These are phyloP conservation scores for Crithidia thermophila DNA, from an alignment of 208 protist genomes.

Conservation along the genomic window DNA sequence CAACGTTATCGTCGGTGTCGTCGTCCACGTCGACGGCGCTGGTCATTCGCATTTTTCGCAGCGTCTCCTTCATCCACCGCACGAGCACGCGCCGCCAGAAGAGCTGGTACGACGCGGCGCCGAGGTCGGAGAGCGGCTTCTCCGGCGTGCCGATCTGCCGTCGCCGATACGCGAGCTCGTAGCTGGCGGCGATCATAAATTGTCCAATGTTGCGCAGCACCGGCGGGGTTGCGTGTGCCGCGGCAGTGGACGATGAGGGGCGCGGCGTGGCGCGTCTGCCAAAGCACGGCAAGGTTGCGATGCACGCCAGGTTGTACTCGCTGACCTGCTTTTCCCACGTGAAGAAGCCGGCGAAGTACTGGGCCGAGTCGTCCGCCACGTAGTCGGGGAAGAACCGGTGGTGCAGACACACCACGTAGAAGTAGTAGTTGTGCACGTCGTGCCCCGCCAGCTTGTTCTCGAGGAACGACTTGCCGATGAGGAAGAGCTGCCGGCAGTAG, in stretches of 20 bases:
- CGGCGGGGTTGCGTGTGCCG: neutral
- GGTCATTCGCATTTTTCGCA: constrained; percentile 21
- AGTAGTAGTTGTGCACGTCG: constrained; percentile 89
- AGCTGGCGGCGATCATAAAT: constrained; percentile 98
- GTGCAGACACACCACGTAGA: constrained; percentile 88
- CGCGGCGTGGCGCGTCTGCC: constrained; percentile 24
- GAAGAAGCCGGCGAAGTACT: constrained; percentile 98
- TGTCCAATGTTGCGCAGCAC: constrained; percentile 91
- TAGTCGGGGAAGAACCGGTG: constrained; percentile 77
- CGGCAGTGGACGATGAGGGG: neutral
- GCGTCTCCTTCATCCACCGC: constrained; percentile 55
- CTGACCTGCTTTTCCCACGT: constrained; percentile 97
- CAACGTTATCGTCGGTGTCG: neutral
- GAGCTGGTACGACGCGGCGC: constrained; percentile 88
- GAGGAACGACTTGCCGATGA: constrained; percentile 90
- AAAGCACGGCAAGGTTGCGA: constrained; percentile 98
- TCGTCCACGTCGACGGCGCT: constrained; percentile 19
- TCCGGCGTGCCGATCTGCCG: constrained; percentile 97
- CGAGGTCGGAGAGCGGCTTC: constrained; percentile 98
- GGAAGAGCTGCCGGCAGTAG: constrained; percentile 85
- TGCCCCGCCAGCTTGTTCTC: constrained; percentile 91
- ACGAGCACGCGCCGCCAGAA: constrained; percentile 88
- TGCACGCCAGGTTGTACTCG: constrained; percentile 99
- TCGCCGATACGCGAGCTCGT: constrained; percentile 97
- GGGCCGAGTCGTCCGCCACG: constrained; percentile 51